A percentile compares a stretch with the other conserved stretches of the same genome.
phyloP scores from a whole-genome alignment of 345 rosid species.

The Arabis hirsuta region DNA sequence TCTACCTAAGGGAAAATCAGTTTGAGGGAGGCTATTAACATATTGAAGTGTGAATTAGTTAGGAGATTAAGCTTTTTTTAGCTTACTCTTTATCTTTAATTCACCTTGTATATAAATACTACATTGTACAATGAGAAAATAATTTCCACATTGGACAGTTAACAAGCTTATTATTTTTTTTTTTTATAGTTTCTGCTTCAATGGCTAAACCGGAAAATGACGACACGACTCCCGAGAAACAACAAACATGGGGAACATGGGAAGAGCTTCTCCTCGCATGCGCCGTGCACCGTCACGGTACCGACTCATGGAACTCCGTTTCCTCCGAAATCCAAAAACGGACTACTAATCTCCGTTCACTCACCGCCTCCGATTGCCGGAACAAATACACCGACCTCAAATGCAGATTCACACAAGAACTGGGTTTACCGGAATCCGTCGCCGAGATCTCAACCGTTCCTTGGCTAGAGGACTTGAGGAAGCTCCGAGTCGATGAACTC shows the following conservation, averaged over 20 bases:
- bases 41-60: no score
- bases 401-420: slow-evolving; percentile 40
- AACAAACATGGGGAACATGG: slow-evolving; percentile 60
- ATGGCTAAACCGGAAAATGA: slow-evolving; percentile 43
- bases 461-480: slow-evolving; percentile 56
- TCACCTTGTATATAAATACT: no score
- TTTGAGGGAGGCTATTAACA: no score
- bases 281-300: slow-evolving; percentile 64
- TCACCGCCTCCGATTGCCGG: slow-evolving; percentile 52
- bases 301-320: slow-evolving; percentile 58
- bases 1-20: no score
- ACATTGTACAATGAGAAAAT: no score
- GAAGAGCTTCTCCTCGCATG: slow-evolving; percentile 73
- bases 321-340: slow-evolving; percentile 51
- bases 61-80: no score
- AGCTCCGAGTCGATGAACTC: slow-evolving; percentile 65
- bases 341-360: slow-evolving; percentile 38
- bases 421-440: slow-evolving; percentile 3
- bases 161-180: no score
- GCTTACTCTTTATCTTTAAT: no score
- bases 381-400: slow-evolving; percentile 57
- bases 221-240: slow-evolving; percentile 35
- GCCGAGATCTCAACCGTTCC: slow-evolving; percentile 30
- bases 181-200: not conserved
- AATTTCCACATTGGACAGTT: no score